Conservation (phyloP, 1,284 basidiomycete genomes). For the Ceratobasidium papillatum region DNA sequence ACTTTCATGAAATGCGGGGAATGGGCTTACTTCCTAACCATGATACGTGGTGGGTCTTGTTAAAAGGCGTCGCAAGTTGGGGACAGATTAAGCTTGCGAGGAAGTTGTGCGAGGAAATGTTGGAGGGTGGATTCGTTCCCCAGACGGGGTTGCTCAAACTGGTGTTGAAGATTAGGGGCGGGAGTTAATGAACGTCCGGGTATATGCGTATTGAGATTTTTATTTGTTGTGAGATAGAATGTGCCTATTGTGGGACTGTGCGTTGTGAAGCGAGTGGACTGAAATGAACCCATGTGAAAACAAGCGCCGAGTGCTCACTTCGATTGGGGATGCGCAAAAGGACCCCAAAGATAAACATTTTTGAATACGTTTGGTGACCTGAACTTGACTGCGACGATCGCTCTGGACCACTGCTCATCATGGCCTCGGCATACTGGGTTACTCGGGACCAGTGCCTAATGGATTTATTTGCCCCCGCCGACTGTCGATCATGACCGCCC, state of each 20-base stretch:
- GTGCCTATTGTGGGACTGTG: not conserved
- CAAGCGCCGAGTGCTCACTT: not conserved
- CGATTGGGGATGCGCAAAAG: not conserved
- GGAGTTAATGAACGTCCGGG: conserved; percentile 45
- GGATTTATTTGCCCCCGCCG: not conserved
- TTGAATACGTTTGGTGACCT: not conserved
- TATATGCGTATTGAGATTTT: conserved; percentile 13
- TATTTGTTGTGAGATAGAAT: not conserved
- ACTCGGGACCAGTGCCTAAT: too few species aligned
- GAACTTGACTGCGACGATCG: not conserved
- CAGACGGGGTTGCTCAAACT: conserved; percentile 55
- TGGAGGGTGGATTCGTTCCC: conserved; percentile 53
- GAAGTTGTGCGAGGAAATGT: conserved; percentile 69
- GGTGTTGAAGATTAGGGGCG: conserved; percentile 53
- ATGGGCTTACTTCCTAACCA: conserved; percentile 61
- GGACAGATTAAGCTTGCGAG: conserved; percentile 66
- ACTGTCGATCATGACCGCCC: not conserved
- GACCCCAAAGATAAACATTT: not conserved
- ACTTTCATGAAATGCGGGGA: conserved; percentile 72
- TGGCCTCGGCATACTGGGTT: too few species aligned
- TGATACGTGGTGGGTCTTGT: conserved; percentile 78
- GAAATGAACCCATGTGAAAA: not conserved
- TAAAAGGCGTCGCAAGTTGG: conserved; percentile 66
- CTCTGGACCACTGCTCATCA: not conserved
- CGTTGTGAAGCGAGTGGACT: not conserved